phyloP scores from a whole-genome alignment of 495 filamentous ascomycete species.

The Pyrenula massariospora region DNA sequence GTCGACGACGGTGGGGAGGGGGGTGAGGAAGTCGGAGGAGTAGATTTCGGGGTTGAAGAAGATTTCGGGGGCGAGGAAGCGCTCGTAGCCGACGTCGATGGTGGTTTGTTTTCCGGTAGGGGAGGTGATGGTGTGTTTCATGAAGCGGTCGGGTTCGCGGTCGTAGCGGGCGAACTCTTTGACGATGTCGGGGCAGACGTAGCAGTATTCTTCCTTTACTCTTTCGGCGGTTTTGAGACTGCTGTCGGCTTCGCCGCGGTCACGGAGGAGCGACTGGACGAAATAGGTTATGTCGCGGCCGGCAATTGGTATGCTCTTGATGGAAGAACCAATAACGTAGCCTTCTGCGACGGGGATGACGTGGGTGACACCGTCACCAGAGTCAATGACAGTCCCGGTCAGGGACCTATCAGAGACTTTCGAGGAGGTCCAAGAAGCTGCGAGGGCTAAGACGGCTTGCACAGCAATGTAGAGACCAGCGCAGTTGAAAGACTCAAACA shows the following conservation, averaged over 20 bases:
- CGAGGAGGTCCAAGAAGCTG: constrained; percentile 94
- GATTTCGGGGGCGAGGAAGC: constrained; percentile 95
- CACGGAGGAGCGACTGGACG: constrained; percentile 87
- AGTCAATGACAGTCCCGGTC: constrained; percentile 95
- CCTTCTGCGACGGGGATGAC: constrained; percentile 98
- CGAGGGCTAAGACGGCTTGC: constrained; percentile 90
- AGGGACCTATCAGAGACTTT: constrained; percentile 96
- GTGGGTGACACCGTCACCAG: constrained; percentile 95
- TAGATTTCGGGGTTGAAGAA: constrained; percentile 99
- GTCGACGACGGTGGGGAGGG: constrained; percentile 86
- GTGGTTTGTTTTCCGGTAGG: constrained; percentile 75
- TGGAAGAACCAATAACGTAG: constrained; percentile 96
- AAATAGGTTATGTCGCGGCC: constrained; percentile 98
- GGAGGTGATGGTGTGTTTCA: constrained; percentile 74
- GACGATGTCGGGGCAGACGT: constrained; percentile 95
- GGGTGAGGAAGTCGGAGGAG: constrained; percentile 94
- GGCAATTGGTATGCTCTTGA: constrained; percentile 96
- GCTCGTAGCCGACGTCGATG: constrained; percentile 94
- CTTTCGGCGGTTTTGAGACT: constrained; percentile 94
- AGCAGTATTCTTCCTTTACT: constrained; percentile 97
- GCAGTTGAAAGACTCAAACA: constrained; percentile 99
- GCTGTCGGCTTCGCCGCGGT: constrained; percentile 92
- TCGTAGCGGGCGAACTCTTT: constrained; percentile 94
- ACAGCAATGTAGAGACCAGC: constrained; percentile 98
- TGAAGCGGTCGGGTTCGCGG: constrained; percentile 77